Conservation (phyloP, 495 filamentous ascomycete genomes). For the Penicillium tannophilum region DNA sequence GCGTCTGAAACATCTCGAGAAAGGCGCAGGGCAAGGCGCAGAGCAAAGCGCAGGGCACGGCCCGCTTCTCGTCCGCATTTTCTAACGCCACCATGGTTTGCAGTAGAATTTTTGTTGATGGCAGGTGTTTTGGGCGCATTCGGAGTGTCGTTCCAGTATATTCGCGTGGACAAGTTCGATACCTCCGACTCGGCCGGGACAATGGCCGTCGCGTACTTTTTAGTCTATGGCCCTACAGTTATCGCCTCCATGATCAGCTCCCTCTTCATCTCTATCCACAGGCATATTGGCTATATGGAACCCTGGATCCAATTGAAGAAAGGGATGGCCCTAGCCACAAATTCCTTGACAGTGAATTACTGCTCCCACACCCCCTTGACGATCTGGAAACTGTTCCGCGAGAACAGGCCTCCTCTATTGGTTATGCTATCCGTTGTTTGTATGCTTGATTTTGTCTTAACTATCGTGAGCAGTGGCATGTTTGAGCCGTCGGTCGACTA, state of each 20-base stretch:
- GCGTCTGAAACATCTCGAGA: not conserved
- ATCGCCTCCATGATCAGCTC: conserved; percentile 30
- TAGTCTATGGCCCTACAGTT: conserved; percentile 24
- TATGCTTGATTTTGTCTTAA: conserved; percentile 20
- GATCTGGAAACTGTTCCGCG: conserved; percentile 5
- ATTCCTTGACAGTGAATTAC: conserved; percentile 23
- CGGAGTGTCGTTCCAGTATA: conserved; percentile 14
- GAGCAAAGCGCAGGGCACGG: not conserved
- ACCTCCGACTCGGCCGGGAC: conserved; percentile 6
- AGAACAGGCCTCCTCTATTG: conserved; percentile 8
- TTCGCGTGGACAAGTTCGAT: conserved; percentile 18
- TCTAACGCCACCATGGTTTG: conserved; percentile 24
- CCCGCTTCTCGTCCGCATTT: conserved; percentile 29
- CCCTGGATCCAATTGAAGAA: conserved; percentile 26
- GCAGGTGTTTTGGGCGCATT: conserved; percentile 14
- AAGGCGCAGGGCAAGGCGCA: not conserved
- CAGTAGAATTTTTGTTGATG: conserved; percentile 23
- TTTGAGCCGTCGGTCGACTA: conserved; percentile 22
- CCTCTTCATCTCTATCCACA: conserved; percentile 25
- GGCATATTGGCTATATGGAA: conserved; percentile 25
- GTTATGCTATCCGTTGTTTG: conserved; percentile 15
- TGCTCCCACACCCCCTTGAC: conserved; percentile 17
- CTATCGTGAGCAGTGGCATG: conserved; percentile 24
- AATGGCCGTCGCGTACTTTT: conserved; percentile 11
- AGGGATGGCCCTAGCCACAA: conserved; percentile 9